phyloP scores from a whole-genome alignment of 2,329 filamentous ascomycete species.

The Fusarium torreyae region DNA sequence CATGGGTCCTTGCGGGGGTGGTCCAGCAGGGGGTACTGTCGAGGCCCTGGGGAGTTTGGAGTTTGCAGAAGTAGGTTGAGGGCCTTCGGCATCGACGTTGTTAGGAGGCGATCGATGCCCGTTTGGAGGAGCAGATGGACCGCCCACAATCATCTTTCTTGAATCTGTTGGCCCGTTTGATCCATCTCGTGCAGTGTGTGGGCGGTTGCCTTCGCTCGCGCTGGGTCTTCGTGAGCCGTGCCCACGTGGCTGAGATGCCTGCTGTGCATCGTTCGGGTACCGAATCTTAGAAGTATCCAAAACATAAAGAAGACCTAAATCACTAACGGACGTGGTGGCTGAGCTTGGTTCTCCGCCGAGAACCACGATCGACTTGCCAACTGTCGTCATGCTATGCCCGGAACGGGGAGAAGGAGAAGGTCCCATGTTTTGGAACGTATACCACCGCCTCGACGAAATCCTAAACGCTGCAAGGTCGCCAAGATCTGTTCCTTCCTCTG shows the following conservation, averaged over 20 bases:
- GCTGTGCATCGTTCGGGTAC: slow-evolving; percentile 84
- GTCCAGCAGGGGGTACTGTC: slow-evolving; percentile 60
- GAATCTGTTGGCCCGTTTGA: slow-evolving; percentile 67
- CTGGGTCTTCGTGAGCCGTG: slow-evolving; percentile 62
- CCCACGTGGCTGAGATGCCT: slow-evolving; percentile 54
- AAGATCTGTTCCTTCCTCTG: slow-evolving; percentile 91
- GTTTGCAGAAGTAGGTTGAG: slow-evolving; percentile 54
- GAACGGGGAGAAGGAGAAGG: slow-evolving; percentile 93
- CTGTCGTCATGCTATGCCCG: slow-evolving; percentile 97
- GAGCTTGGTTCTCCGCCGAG: slow-evolving; percentile 95
- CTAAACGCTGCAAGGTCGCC: slow-evolving; percentile 89
- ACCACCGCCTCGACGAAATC: slow-evolving; percentile 89
- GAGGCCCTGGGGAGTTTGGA: slow-evolving; percentile 55
- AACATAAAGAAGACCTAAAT: slow-evolving; percentile 90
- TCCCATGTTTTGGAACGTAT: slow-evolving; percentile 99
- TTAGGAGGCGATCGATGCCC: slow-evolving; percentile 59
- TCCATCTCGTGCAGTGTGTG: slow-evolving; percentile 64
- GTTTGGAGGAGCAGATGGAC: slow-evolving; percentile 55
- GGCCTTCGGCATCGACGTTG: slow-evolving; percentile 57
- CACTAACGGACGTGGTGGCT: slow-evolving; percentile 82
- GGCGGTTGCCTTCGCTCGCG: slow-evolving; percentile 57
- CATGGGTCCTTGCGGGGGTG: slow-evolving; percentile 69
- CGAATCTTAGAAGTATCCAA: slow-evolving; percentile 96
- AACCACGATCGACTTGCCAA: slow-evolving; percentile 92
- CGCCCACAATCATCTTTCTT: slow-evolving; percentile 61